Conservation (phyloP, 352 stramenopile genomes). For the Globisporangium cederbergense region DNA sequence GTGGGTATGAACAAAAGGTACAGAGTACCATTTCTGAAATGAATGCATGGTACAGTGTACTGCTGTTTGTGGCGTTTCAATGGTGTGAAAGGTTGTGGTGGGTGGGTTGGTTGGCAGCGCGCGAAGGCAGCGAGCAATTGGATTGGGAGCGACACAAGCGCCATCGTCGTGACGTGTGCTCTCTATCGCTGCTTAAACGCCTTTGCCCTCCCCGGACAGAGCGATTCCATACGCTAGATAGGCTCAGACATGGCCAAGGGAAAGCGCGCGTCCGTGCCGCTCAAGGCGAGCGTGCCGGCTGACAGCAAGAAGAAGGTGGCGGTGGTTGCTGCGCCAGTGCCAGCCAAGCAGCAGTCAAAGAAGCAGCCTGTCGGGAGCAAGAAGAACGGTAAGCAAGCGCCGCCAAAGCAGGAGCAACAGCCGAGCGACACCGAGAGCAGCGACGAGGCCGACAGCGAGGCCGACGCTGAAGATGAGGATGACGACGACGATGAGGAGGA, state of each 20-base stretch:
- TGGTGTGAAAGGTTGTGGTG: slow-evolving; percentile 19
- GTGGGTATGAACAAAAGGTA: background rate
- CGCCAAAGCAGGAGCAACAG: slow-evolving; percentile 21
- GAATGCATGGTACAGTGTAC: slow-evolving; percentile 2
- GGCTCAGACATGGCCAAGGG: slow-evolving; percentile 16
- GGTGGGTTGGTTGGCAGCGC: slow-evolving; percentile 16
- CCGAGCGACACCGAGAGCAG: slow-evolving; percentile 23
- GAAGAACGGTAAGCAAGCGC: slow-evolving; percentile 13
- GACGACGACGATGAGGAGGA: slow-evolving; percentile 52
- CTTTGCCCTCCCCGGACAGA: too few species aligned
- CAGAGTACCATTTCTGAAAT: background rate
- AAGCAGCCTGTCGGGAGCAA: slow-evolving; percentile 15
- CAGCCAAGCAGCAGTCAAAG: slow-evolving; percentile 8
- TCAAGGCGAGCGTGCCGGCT: slow-evolving; percentile 20
- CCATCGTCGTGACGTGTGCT: slow-evolving; percentile 9
- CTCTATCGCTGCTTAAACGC: background rate
- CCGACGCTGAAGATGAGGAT: slow-evolving; percentile 15
- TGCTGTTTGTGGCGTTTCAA: background rate
- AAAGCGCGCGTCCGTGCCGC: slow-evolving; percentile 15
- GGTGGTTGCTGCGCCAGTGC: background rate
- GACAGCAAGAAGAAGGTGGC: slow-evolving; percentile 23
- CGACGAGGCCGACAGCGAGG: slow-evolving; percentile 19
- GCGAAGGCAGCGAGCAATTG: slow-evolving; percentile 9
- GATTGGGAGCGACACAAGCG: background rate
- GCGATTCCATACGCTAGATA: background rate